phyloP scores from a whole-genome alignment of 73 alveolate genomes.

The Stentor coeruleus region DNA sequence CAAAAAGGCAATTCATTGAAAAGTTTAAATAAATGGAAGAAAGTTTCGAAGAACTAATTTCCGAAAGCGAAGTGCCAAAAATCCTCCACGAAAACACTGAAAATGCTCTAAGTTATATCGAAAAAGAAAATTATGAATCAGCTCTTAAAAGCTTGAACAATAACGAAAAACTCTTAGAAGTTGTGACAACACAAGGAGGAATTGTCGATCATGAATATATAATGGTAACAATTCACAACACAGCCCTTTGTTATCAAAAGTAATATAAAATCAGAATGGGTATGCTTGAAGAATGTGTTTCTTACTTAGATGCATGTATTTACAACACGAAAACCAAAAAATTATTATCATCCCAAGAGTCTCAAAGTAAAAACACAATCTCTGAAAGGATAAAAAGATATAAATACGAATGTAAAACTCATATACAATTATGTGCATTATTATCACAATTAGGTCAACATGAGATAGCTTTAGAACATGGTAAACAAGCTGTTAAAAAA shows the following conservation, averaged over 20 bases:
- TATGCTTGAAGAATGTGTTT: conserved; percentile 38
- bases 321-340: conserved; percentile 9
- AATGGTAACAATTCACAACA: conserved; percentile 51
- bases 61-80: no score
- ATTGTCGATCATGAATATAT: conserved; percentile 53
- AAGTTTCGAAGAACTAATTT: no score
- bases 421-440: conserved; percentile 81
- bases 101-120: no score
- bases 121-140: no score
- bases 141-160: no score
- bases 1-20: no score
- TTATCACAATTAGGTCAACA: conserved; percentile 65
- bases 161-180: no score
- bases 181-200: conserved; percentile 49
- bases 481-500: conserved; percentile 59
- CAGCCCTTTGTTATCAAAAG: conserved; percentile 54
- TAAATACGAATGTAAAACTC: conserved; percentile 38
- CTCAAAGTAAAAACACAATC: background rate
- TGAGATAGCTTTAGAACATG: conserved; percentile 70
- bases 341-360: background rate
- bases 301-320: conserved; percentile 57
- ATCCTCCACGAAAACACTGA: no score
- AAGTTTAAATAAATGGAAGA: no score
- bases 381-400: conserved; percentile 30
- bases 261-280: conserved; percentile 30